These are phyloP conservation scores for Helianthus tuberosus DNA, from an alignment of 129 eudicot species.

Conservation along the genomic window DNA sequence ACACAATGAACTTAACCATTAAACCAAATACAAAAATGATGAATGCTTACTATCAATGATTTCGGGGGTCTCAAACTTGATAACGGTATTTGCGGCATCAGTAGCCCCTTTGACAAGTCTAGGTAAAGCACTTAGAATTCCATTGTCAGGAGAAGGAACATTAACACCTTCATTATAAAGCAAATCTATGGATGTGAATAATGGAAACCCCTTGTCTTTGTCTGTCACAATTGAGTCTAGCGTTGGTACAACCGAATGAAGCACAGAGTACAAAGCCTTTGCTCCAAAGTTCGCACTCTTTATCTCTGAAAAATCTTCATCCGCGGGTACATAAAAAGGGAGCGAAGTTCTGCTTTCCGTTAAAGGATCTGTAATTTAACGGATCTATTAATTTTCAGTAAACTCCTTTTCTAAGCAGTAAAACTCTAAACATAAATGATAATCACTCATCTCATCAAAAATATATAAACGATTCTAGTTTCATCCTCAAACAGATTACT, in stretches of 20 bases:
- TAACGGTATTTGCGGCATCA: slow-evolving; percentile 35
- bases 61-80: slow-evolving; percentile 67
- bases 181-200: slow-evolving; percentile 60
- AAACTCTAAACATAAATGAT: too few species aligned
- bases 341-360: slow-evolving; percentile 51
- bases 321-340: slow-evolving; percentile 63
- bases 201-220: slow-evolving; percentile 51
- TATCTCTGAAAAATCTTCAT: slow-evolving; percentile 77
- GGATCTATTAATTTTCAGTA: neutral
- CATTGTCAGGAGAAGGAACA: slow-evolving; percentile 22
- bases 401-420: too few species aligned
- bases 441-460: too few species aligned
- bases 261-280: slow-evolving; percentile 47
- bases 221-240: slow-evolving; percentile 38
- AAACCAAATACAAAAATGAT: neutral
- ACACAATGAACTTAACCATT: neutral
- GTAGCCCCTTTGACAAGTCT: slow-evolving; percentile 47
- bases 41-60: slow-evolving; percentile 50
- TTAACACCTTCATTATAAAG: slow-evolving; percentile 66
- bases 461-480: too few species aligned
- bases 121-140: slow-evolving; percentile 42
- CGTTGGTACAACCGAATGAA: slow-evolving; percentile 57
- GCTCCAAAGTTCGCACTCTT: slow-evolving; percentile 50
- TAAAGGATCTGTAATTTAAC: slow-evolving; percentile 51
- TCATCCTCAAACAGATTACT: too few species aligned